Evolutionary conservation across 768 basidiomycete species (phyloP).

Genomic region (Sarcodon sp.): DNA sequence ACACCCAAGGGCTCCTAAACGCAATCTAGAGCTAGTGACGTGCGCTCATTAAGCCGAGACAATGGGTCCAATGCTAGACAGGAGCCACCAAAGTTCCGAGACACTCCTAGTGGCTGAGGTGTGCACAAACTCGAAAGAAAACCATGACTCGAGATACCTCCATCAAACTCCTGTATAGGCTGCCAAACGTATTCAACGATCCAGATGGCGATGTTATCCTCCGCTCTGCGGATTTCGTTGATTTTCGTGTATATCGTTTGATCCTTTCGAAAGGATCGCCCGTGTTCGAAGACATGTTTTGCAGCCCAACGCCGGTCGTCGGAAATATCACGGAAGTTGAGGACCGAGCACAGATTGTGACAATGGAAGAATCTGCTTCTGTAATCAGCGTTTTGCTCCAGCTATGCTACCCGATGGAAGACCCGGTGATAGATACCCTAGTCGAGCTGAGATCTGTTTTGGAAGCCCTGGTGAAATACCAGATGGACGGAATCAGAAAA

Average conservation of each 20-base stretch:
- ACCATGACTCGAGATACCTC: no score
- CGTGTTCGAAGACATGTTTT: slow-evolving; percentile 43
- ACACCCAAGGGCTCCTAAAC: no score
- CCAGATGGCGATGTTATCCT: slow-evolving; percentile 31
- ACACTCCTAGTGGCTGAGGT: no score
- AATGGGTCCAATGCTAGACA: no score
- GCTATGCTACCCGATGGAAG: background rate
- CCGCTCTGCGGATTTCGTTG: slow-evolving; percentile 35
- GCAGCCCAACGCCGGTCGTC: slow-evolving; percentile 2
- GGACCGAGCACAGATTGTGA: background rate
- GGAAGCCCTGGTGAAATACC: background rate
- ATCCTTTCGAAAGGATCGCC: slow-evolving; percentile 43
- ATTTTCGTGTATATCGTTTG: slow-evolving; percentile 39
- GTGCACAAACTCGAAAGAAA: no score
- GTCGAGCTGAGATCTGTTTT: background rate
- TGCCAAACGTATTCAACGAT: background rate
- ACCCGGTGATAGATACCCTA: background rate
- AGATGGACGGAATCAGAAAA: background rate
- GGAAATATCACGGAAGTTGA: no score
- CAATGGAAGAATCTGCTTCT: background rate
- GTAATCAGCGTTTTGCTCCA: background rate
- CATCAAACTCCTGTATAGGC: background rate
- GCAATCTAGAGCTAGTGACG: no score
- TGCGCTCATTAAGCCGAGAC: no score
- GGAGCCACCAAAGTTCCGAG: no score